Conservation (phyloP, 2,329 filamentous ascomycete genomes). For the Zymoseptoria passerinii region DNA sequence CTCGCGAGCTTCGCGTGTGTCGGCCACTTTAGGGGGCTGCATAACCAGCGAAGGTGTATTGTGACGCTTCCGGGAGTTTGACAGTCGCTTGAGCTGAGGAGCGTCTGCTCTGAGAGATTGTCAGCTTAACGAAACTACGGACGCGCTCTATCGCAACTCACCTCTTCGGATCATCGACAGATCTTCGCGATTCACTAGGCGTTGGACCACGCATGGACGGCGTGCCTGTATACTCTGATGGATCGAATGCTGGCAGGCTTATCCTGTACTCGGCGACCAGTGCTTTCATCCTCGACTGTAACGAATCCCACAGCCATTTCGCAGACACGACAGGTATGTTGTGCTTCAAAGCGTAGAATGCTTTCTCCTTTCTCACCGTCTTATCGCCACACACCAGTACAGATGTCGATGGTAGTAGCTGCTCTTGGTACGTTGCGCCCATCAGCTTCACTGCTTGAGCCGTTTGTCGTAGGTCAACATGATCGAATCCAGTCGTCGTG, state of each 20-base stretch:
- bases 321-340: slow-evolving; percentile 71
- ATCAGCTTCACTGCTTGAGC: slow-evolving; percentile 62
- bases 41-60: slow-evolving; percentile 25
- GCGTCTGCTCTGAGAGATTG: slow-evolving; percentile 11
- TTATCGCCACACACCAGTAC: slow-evolving; percentile 59
- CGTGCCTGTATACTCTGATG: slow-evolving; percentile 6
- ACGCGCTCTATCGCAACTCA: slow-evolving; percentile 1
- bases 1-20: slow-evolving; percentile 1
- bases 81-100: slow-evolving; percentile 21
- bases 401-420: slow-evolving; percentile 61
- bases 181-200: slow-evolving; percentile 1
- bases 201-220: slow-evolving; percentile 12
- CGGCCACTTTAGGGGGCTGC: neutral
- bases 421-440: slow-evolving; percentile 72
- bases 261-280: slow-evolving; percentile 35
- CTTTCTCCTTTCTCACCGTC: slow-evolving; percentile 58
- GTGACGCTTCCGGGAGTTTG: slow-evolving; percentile 24
- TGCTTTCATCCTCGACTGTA: slow-evolving; percentile 46
- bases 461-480: slow-evolving; percentile 78
- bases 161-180: slow-evolving; percentile 7
- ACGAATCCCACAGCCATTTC: slow-evolving; percentile 79
- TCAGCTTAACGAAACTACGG: slow-evolving; percentile 5
- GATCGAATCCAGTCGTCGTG: slow-evolving; percentile 18
- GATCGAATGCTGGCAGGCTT: slow-evolving; percentile 14
- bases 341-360: slow-evolving; percentile 66